Percentiles rank a stretch among this genome's conserved stretches.
phyloP scores from a whole-genome alignment of 2,329 filamentous ascomycete species.

The Leptographium radiaticola region DNA sequence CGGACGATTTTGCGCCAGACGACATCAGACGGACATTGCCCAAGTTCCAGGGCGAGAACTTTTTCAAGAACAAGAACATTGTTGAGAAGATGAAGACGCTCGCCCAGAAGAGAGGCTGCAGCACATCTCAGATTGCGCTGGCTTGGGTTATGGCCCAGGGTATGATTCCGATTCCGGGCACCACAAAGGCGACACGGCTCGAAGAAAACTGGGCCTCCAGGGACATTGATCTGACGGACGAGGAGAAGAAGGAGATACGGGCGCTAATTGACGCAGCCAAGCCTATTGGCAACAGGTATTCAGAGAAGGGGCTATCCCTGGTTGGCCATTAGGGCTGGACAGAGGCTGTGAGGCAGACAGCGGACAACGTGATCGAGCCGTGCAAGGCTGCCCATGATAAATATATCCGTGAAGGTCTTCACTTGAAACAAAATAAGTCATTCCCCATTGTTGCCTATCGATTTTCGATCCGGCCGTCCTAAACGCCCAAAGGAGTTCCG shows the following conservation, averaged over 20 bases:
- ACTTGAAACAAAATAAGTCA: too few relatives aligned
- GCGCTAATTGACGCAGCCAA: constrained; percentile 13
- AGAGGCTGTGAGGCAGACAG: background rate
- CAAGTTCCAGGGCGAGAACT: constrained; percentile 6
- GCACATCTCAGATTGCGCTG: constrained; percentile 1
- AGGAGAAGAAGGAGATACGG: constrained; percentile 17
- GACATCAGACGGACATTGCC: background rate
- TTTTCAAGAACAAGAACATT: constrained; percentile 6
- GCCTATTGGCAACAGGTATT: background rate
- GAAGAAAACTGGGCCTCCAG: constrained; percentile 15
- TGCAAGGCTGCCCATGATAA: too few relatives aligned
- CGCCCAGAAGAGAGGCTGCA: background rate
- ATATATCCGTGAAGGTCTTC: too few relatives aligned
- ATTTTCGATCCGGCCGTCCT: too few relatives aligned
- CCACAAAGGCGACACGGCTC: constrained; percentile 10
- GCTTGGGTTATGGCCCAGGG: constrained; percentile 5
- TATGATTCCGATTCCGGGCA: constrained; percentile 6
- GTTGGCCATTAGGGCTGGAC: background rate
- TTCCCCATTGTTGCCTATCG: too few relatives aligned
- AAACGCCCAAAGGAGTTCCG: too few relatives aligned
- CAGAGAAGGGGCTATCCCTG: background rate
- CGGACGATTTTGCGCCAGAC: constrained; percentile 17
- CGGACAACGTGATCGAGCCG: too few relatives aligned
- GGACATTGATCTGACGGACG: constrained; percentile 13
- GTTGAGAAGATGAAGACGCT: constrained; percentile 5